These are phyloP conservation scores for Trichoderma oligosporum DNA, from an alignment of 2,329 filamentous ascomycete species.

Conservation along the genomic window DNA sequence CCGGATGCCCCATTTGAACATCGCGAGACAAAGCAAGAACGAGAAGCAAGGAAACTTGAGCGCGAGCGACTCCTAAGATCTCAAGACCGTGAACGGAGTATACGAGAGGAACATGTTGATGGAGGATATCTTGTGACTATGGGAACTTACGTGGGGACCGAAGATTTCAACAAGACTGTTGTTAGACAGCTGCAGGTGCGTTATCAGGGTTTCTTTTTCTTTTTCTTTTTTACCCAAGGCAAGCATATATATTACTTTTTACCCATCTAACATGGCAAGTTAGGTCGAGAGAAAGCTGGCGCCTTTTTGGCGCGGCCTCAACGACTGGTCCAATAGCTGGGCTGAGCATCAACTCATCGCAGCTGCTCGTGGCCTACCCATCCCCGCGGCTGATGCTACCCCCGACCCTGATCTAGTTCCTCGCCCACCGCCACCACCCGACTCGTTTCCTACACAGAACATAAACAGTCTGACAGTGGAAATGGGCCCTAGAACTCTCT, in stretches of 20 bases:
- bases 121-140: slow-evolving; percentile 92
- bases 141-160: slow-evolving; percentile 84
- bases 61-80: slow-evolving; percentile 70
- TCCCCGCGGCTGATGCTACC: slow-evolving; percentile 80
- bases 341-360: slow-evolving; percentile 93
- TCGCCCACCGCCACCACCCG: slow-evolving; percentile 43
- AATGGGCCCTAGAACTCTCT: slow-evolving; percentile 71
- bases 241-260: neutral
- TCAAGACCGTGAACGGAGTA: slow-evolving; percentile 84
- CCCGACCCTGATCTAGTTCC: slow-evolving; percentile 63
- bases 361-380: slow-evolving; percentile 75
- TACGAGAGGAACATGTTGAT: slow-evolving; percentile 88
- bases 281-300: slow-evolving; percentile 90
- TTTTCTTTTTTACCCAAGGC: neutral
- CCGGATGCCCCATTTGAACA: slow-evolving; percentile 53
- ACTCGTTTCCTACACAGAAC: slow-evolving; percentile 50
- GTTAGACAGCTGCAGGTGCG: slow-evolving; percentile 87
- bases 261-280: slow-evolving; percentile 21
- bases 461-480: slow-evolving; percentile 74
- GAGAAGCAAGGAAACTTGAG: slow-evolving; percentile 80
- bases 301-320: slow-evolving; percentile 91
- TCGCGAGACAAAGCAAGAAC: slow-evolving; percentile 85
- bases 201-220: too few relatives aligned
- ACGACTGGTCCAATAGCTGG: slow-evolving; percentile 86
- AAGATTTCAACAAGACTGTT: slow-evolving; percentile 87